These are phyloP conservation scores for Candida tammaniensis DNA, from an alignment of 805 yeast species.

Conservation along the genomic window DNA sequence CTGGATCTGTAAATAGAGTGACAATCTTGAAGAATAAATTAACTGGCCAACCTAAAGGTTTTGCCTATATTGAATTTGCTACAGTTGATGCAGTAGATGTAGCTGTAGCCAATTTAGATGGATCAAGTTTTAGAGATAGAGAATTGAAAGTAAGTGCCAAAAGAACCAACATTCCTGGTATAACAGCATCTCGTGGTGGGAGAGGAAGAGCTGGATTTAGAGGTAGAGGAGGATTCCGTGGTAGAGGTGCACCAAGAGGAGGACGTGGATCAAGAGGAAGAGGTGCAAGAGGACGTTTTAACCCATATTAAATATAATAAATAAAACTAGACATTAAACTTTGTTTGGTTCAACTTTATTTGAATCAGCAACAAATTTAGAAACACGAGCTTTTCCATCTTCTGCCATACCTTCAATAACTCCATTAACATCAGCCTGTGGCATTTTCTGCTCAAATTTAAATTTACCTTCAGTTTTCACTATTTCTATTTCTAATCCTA, in stretches of 20 bases:
- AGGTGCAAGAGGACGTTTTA: slow-evolving; percentile 18
- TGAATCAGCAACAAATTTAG: slow-evolving; percentile 21
- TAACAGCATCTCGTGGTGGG: slow-evolving; percentile 30
- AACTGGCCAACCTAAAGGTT: slow-evolving; percentile 84
- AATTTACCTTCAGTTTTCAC: slow-evolving; percentile 47
- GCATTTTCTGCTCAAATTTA: slow-evolving; percentile 55
- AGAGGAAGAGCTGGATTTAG: slow-evolving; percentile 38
- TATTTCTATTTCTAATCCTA: slow-evolving; percentile 55
- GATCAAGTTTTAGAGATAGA: slow-evolving; percentile 64
- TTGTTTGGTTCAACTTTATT: slow-evolving; percentile 17
- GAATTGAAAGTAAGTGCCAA: slow-evolving; percentile 72
- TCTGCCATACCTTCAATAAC: slow-evolving; percentile 45
- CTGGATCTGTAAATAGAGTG: slow-evolving; percentile 76
- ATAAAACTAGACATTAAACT: neutral
- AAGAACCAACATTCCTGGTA: slow-evolving; percentile 80
- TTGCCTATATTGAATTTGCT: slow-evolving; percentile 82
- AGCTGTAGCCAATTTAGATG: slow-evolving; percentile 63
- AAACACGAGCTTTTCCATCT: slow-evolving; percentile 30
- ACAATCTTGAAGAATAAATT: slow-evolving; percentile 70
- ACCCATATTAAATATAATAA: slow-evolving; percentile 16
- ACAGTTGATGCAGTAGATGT: slow-evolving; percentile 59
- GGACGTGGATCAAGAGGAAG: slow-evolving; percentile 11
- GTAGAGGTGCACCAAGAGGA: slow-evolving; percentile 10
- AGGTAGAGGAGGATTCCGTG: slow-evolving; percentile 13
- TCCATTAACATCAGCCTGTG: slow-evolving; percentile 47